Evolutionary conservation across 768 basidiomycete species (phyloP).

Genomic region (Boletus rubescentipes): DNA sequence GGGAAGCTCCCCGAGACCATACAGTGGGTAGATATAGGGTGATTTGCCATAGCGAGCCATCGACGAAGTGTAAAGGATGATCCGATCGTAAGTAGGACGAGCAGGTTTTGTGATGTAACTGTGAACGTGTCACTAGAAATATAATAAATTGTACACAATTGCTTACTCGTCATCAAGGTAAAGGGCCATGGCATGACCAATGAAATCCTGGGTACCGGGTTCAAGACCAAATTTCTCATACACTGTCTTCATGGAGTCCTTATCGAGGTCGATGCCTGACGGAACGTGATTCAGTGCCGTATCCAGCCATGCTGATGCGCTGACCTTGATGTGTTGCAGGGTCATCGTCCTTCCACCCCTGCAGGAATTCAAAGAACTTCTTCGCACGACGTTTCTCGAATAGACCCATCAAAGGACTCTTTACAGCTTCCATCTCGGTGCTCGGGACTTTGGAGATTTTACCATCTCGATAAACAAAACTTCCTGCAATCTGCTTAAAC

Average conservation of each 20-base stretch:
- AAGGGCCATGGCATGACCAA: slow-evolving; percentile 98
- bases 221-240: slow-evolving; percentile 98
- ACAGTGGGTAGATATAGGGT: slow-evolving; percentile 98
- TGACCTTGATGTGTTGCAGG: slow-evolving; percentile 94
- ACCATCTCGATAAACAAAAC: slow-evolving; percentile 96
- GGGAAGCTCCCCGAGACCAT: slow-evolving; percentile 97
- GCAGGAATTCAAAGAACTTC: slow-evolving; percentile 98
- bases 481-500: slow-evolving; percentile 99
- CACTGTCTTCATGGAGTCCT: slow-evolving; percentile 87
- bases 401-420: slow-evolving; percentile 95
- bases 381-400: slow-evolving; percentile 98
- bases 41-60: slow-evolving; percentile 99
- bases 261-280: slow-evolving; percentile 84
- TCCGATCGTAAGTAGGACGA: slow-evolving; percentile 88
- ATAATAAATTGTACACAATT: background rate
- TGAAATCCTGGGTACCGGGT: slow-evolving; percentile 96
- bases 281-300: background rate
- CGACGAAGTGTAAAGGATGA: slow-evolving; percentile 95
- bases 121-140: slow-evolving; percentile 10
- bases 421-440: slow-evolving; percentile 96
- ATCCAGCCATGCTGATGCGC: slow-evolving; percentile 11
- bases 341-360: slow-evolving; percentile 93
- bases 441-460: slow-evolving; percentile 97
- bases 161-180: slow-evolving; percentile 96
- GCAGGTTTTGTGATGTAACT: slow-evolving; percentile 95